Evolutionary conservation across 306 rosid species (phyloP).

Genomic region (Rosa rugosa): DNA sequence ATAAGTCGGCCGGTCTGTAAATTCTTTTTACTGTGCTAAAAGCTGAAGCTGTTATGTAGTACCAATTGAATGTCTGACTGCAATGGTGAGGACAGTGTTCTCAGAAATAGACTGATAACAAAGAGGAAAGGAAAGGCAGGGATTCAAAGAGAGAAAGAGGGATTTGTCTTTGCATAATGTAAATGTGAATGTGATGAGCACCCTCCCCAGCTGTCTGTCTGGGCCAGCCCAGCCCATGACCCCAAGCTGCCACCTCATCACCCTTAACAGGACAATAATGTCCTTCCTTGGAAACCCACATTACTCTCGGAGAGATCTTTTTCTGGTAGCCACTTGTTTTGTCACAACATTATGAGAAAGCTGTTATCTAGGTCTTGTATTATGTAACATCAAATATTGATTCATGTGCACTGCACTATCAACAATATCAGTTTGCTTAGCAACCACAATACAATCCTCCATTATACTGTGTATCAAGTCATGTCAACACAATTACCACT

Average conservation of each 20-base stretch:
- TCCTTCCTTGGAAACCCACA: constrained; percentile 6
- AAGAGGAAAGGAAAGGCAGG: neutral
- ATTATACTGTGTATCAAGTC: neutral
- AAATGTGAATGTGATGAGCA: constrained; percentile 17
- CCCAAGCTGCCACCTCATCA: constrained; percentile 32
- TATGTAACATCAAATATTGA: neutral
- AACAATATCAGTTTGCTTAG: neutral
- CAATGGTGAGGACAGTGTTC: neutral
- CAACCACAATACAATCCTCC: neutral
- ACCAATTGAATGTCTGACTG: neutral
- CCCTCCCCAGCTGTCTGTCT: constrained; percentile 8
- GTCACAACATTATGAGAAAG: neutral
- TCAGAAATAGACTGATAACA: neutral
- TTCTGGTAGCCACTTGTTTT: neutral
- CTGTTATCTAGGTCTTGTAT: neutral
- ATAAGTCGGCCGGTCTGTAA: neutral
- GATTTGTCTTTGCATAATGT: constrained; percentile 10
- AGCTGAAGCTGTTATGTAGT: neutral
- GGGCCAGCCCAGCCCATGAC: neutral
- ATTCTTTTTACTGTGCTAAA: neutral
- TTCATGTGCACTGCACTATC: neutral
- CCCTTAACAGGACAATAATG: neutral
- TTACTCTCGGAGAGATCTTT: neutral
- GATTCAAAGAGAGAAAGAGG: neutral
- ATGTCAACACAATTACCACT: neutral